Evolutionary conservation across 129 eudicot species (phyloP).

Genomic region (Centrapalus pauciflorus): DNA sequence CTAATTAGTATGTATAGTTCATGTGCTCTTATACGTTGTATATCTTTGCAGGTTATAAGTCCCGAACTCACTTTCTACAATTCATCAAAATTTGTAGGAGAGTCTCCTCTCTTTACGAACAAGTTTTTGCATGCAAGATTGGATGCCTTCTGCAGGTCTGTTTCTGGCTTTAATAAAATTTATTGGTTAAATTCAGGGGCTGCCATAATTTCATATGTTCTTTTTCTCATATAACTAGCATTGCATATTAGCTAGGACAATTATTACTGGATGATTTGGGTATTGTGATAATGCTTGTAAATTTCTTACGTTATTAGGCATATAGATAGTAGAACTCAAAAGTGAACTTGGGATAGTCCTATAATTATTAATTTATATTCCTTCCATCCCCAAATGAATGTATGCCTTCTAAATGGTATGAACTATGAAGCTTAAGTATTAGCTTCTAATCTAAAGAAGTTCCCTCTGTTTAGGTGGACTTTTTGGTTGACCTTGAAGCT

Average conservation of each 20-base stretch:
- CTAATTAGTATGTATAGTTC: background rate
- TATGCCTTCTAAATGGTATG: background rate
- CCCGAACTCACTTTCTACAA: slow-evolving; percentile 97
- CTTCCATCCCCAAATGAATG: background rate
- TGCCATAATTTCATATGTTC: background rate
- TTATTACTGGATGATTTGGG: slow-evolving; percentile 4
- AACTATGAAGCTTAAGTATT: background rate
- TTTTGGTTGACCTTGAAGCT: too few relatives aligned
- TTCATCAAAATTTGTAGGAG: slow-evolving; percentile 64
- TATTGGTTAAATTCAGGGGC: background rate
- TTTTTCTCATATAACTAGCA: background rate
- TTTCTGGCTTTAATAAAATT: slow-evolving; percentile 6
- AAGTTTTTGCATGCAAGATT: slow-evolving; percentile 86
- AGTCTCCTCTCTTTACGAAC: slow-evolving; percentile 61
- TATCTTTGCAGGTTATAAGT: slow-evolving; percentile 72
- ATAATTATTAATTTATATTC: background rate
- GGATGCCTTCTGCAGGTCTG: slow-evolving; percentile 93
- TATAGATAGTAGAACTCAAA: background rate
- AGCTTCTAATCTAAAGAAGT: background rate
- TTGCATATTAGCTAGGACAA: slow-evolving; percentile 10
- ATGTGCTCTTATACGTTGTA: slow-evolving; percentile 5
- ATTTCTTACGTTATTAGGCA: background rate
- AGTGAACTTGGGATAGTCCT: background rate
- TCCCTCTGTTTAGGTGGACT: background rate
- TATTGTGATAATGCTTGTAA: slow-evolving; percentile 2